Percentiles rank a stretch among this genome's conserved stretches.
Conservation (phyloP, 2,329 filamentous ascomycete genomes). For the Fusarium odoratissimum region DNA sequence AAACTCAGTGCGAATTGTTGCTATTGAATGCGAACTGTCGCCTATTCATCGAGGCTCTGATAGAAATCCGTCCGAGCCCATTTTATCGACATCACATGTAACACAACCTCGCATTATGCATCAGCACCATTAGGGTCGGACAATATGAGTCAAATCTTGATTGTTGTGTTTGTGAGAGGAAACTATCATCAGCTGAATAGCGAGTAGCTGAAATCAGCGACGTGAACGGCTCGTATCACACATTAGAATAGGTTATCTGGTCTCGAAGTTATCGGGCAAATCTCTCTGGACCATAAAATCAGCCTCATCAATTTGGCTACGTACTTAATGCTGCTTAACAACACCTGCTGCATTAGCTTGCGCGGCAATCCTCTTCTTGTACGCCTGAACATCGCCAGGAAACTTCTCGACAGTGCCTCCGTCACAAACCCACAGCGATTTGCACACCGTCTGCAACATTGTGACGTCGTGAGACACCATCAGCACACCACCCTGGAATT, state of each 20-base stretch:
- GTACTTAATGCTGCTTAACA: constrained; percentile 70
- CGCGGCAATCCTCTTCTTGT: constrained; percentile 95
- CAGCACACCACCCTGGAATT: constrained; percentile 93
- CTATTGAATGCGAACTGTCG: not conserved
- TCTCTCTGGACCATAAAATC: not conserved
- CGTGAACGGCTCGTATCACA: not conserved
- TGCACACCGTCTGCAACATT: constrained; percentile 97
- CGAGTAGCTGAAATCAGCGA: not conserved
- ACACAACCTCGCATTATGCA: constrained; percentile 22
- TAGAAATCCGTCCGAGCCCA: constrained; percentile 7
- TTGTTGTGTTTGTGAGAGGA: constrained; percentile 5
- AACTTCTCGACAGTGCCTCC: constrained; percentile 95
- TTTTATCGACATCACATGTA: constrained; percentile 14
- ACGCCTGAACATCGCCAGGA: constrained; percentile 91
- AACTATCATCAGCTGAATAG: not conserved
- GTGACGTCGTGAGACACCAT: constrained; percentile 99
- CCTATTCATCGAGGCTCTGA: constrained; percentile 4
- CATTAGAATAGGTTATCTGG: not conserved
- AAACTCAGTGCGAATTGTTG: constrained; percentile 6
- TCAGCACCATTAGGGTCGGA: not conserved
- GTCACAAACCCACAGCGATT: constrained; percentile 95
- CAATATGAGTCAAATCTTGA: constrained; percentile 7
- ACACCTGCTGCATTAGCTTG: constrained; percentile 92
- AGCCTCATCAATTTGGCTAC: constrained; percentile 14
- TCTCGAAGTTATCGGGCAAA: not conserved